phyloP scores from a whole-genome alignment of 2,329 filamentous ascomycete genomes.

The Orbilia brochopaga region DNA sequence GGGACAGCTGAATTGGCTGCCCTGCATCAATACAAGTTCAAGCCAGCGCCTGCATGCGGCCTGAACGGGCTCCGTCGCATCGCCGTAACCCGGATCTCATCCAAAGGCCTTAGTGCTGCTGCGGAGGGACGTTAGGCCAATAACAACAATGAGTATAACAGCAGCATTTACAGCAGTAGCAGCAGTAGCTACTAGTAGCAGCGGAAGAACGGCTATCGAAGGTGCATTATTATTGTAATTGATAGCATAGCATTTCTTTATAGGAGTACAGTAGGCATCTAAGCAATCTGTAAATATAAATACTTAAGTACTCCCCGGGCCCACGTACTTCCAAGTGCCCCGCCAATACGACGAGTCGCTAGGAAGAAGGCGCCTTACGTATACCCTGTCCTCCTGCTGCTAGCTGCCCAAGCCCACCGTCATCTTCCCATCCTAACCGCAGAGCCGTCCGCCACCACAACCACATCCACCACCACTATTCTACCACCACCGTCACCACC shows the following conservation, averaged over 20 bases:
- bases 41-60: constrained; percentile 1
- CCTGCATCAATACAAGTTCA: background rate
- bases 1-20: no score
- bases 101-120: background rate
- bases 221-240: no score
- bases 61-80: background rate
- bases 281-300: no score
- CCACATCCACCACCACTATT: constrained; percentile 3
- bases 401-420: background rate
- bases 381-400: background rate
- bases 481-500: constrained; percentile 12
- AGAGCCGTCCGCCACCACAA: background rate
- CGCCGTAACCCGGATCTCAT: background rate
- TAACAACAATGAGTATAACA: background rate
- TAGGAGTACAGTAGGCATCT: no score
- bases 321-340: no score
- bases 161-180: no score
- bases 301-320: no score
- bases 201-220: no score
- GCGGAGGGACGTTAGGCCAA: no score
- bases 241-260: no score
- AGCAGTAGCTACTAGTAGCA: no score
- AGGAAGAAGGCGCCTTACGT: constrained; percentile 1
- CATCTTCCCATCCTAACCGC: constrained; percentile 9
- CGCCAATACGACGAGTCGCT: no score